A percentile compares a stretch with the other conserved stretches of the same genome.
phyloP scores from a whole-genome alignment of 2,329 filamentous ascomycete species.

The Penicillium sp. region DNA sequence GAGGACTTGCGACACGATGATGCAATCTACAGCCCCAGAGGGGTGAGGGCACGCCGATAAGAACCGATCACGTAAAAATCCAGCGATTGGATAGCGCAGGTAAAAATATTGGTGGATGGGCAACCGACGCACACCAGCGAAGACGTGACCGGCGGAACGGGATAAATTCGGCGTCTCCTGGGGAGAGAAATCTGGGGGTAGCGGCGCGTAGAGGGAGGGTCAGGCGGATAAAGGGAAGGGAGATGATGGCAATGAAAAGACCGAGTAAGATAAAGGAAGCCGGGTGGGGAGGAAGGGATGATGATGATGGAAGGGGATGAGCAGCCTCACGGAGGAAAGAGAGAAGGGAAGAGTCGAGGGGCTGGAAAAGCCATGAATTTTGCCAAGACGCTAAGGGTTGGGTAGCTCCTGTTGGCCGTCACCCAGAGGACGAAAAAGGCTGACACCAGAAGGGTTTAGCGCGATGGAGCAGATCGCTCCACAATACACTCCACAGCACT shows the following conservation, averaged over 20 bases:
- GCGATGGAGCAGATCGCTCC: constrained; percentile 21
- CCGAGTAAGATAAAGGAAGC: background rate
- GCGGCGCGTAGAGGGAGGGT: background rate
- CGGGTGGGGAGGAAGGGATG: constrained; percentile 6
- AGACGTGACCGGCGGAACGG: background rate
- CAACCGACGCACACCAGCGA: too few relatives aligned
- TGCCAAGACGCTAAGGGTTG: constrained; percentile 26
- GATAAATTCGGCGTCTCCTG: constrained; percentile 1
- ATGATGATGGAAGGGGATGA: constrained; percentile 5
- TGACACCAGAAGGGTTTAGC: constrained; percentile 16
- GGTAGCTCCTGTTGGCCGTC: constrained; percentile 22
- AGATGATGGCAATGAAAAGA: background rate
- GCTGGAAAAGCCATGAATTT: constrained; percentile 26
- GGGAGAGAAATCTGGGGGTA: background rate
- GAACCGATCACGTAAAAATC: too few relatives aligned
- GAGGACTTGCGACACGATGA: constrained; percentile 29
- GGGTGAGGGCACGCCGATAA: background rate
- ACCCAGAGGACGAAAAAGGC: constrained; percentile 4
- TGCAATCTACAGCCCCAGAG: constrained; percentile 21
- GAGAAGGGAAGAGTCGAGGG: constrained; percentile 22
- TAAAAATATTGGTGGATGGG: too few relatives aligned
- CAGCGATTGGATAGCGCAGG: too few relatives aligned
- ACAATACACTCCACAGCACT: too few relatives aligned
- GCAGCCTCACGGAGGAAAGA: constrained; percentile 7
- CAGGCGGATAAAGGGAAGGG: background rate